phyloP scores from a whole-genome alignment of 1,284 basidiomycete genomes.

The Baeospora myosura region DNA sequence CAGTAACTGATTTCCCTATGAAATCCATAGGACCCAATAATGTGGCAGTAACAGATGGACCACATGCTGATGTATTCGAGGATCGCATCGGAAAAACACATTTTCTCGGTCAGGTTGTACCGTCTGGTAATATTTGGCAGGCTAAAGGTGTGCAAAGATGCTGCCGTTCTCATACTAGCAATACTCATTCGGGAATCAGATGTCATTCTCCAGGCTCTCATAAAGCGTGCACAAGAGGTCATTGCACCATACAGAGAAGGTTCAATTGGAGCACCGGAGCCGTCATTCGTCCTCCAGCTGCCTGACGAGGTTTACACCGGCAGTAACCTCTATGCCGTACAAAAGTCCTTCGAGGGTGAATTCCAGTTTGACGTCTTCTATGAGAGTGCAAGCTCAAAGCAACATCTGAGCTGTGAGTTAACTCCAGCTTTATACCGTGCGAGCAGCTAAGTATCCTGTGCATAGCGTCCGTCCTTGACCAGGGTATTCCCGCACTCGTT shows the following conservation, averaged over 20 bases:
- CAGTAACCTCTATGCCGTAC: slow-evolving; percentile 80
- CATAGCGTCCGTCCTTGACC: slow-evolving; percentile 51
- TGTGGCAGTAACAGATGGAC: slow-evolving; percentile 40
- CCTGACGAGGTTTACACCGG: slow-evolving; percentile 65
- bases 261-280: slow-evolving; percentile 54
- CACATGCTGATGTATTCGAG: slow-evolving; percentile 53
- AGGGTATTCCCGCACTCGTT: slow-evolving; percentile 63
- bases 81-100: slow-evolving; percentile 67
- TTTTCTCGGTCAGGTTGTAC: slow-evolving; percentile 58
- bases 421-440: not conserved
- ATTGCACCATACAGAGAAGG: slow-evolving; percentile 50
- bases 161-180: slow-evolving; percentile 1
- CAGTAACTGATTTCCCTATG: slow-evolving; percentile 7
- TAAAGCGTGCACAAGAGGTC: slow-evolving; percentile 49
- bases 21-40: slow-evolving; percentile 48
- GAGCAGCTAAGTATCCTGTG: slow-evolving; percentile 6
- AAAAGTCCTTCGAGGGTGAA: slow-evolving; percentile 76
- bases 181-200: slow-evolving; percentile 34
- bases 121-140: slow-evolving; percentile 71
- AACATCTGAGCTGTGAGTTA: slow-evolving; percentile 53
- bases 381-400: slow-evolving; percentile 60
- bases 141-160: slow-evolving; percentile 55
- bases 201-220: slow-evolving; percentile 55
- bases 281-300: slow-evolving; percentile 71
- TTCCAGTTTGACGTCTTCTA: slow-evolving; percentile 87